Evolutionary conservation across 176 grass and related monocot genomes (phyloP).

Genomic region (Oryza meyeriana): DNA sequence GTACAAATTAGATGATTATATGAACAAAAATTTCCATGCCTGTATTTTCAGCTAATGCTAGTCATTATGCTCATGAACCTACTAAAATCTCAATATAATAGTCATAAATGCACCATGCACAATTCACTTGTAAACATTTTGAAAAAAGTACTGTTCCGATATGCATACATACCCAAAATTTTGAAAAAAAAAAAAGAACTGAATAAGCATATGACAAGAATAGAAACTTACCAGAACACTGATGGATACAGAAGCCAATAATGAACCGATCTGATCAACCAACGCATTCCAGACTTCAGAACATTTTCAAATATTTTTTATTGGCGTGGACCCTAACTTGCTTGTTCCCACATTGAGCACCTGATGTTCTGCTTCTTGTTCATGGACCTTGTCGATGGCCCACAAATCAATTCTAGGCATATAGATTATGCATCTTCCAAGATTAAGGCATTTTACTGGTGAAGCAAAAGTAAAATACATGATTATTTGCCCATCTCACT

Average conservation of each 20-base stretch:
- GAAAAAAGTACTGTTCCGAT: background rate
- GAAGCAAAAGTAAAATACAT: conserved; percentile 23
- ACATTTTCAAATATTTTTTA: conserved; percentile 22
- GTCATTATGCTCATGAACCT: conserved; percentile 15
- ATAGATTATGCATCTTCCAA: conserved; percentile 88
- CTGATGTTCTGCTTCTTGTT: conserved; percentile 33
- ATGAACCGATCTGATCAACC: conserved; percentile 82
- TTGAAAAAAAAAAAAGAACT: conserved; percentile 1
- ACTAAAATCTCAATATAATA: background rate
- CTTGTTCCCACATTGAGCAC: conserved; percentile 12
- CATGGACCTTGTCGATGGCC: conserved; percentile 60
- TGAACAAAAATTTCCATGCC: background rate
- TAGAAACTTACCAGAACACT: conserved; percentile 78
- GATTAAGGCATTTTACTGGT: conserved; percentile 71
- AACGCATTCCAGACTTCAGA: conserved; percentile 89
- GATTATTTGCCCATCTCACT: conserved; percentile 8
- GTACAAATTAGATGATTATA: conserved; percentile 8
- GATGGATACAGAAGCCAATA: conserved; percentile 70
- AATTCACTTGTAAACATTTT: conserved; percentile 13
- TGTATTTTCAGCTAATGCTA: background rate
- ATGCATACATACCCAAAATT: background rate
- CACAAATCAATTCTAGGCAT: conserved; percentile 98
- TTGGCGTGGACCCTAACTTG: conserved; percentile 1
- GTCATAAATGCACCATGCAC: background rate
- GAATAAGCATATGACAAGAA: conserved; percentile 11